A percentile compares a stretch with the other conserved stretches of the same genome.
Conservation (phyloP, 768 basidiomycete genomes). For the Galerina marginata region DNA sequence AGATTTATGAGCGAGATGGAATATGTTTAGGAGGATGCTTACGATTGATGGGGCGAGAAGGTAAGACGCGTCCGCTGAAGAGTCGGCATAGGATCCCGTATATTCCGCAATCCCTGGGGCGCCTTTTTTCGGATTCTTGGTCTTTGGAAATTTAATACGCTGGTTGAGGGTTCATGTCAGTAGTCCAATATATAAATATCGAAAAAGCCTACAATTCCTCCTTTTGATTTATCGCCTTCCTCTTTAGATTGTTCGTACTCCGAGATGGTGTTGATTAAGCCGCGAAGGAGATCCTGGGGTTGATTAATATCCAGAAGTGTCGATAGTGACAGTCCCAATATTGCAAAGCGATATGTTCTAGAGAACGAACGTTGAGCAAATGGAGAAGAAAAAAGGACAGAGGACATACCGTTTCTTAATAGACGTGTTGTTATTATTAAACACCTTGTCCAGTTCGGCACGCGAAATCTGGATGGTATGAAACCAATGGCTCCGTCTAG, state of each 20-base stretch:
- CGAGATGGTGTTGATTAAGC: constrained; percentile 69
- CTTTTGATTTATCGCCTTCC: constrained; percentile 60
- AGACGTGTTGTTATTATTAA: constrained; percentile 58
- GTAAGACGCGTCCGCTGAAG: constrained; percentile 65
- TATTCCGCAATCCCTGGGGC: constrained; percentile 64
- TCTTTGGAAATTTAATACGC: constrained; percentile 62
- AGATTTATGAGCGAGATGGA: constrained; percentile 7
- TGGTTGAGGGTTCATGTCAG: constrained; percentile 13
- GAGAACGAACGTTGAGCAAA: constrained; percentile 1
- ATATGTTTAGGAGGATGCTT: constrained; percentile 28
- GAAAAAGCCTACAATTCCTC: constrained; percentile 64
- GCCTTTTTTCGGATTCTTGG: constrained; percentile 59
- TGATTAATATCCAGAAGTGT: constrained; percentile 81
- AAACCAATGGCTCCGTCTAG: constrained; percentile 84
- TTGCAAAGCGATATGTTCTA: constrained; percentile 83
- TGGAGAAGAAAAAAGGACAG: background rate
- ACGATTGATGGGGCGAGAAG: constrained; percentile 79
- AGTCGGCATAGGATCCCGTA: constrained; percentile 62
- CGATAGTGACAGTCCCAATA: constrained; percentile 87
- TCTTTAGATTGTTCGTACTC: constrained; percentile 85
- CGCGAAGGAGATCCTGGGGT: constrained; percentile 79
- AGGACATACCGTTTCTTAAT: constrained; percentile 76
- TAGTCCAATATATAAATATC: background rate
- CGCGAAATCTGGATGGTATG: constrained; percentile 84
- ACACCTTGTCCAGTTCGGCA: constrained; percentile 73